These are phyloP conservation scores for Fusarium lateritium DNA, from an alignment of 2,329 filamentous ascomycete species.

Conservation along the genomic window DNA sequence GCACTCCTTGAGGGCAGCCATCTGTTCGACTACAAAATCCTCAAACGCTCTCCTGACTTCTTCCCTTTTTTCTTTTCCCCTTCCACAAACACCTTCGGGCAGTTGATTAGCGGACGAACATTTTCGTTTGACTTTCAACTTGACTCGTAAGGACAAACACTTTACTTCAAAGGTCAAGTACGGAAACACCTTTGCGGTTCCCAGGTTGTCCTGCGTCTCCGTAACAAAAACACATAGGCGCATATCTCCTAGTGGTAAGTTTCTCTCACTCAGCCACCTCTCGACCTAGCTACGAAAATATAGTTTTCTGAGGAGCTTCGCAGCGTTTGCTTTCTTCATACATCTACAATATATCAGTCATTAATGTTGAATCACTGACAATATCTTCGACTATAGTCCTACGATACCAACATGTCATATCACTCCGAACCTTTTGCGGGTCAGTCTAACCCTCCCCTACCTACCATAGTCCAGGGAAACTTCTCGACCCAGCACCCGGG, in stretches of 20 bases:
- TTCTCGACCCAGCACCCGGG: constrained; percentile 11
- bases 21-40: not conserved
- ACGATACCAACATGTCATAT: constrained; percentile 21
- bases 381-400: not conserved
- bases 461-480: constrained; percentile 10
- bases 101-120: not conserved
- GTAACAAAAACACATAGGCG: constrained; percentile 8
- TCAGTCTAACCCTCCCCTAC: not conserved
- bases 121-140: constrained; percentile 5
- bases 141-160: constrained; percentile 4
- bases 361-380: constrained; percentile 12
- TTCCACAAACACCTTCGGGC: constrained; percentile 1
- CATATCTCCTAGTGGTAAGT: constrained; percentile 22
- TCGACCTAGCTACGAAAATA: not conserved
- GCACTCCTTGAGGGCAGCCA: not conserved
- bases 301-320: not conserved
- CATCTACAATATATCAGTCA: not conserved
- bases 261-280: not conserved
- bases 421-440: not conserved
- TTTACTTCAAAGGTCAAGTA: not conserved
- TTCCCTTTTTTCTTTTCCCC: not conserved
- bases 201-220: constrained; percentile 4
- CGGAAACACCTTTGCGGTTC: constrained; percentile 26
- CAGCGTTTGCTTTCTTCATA: not conserved
- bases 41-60: not conserved